These are phyloP conservation scores for Tetradesmus lagerheimii DNA, from an alignment of 139 green algal species.

Conservation along the genomic window DNA sequence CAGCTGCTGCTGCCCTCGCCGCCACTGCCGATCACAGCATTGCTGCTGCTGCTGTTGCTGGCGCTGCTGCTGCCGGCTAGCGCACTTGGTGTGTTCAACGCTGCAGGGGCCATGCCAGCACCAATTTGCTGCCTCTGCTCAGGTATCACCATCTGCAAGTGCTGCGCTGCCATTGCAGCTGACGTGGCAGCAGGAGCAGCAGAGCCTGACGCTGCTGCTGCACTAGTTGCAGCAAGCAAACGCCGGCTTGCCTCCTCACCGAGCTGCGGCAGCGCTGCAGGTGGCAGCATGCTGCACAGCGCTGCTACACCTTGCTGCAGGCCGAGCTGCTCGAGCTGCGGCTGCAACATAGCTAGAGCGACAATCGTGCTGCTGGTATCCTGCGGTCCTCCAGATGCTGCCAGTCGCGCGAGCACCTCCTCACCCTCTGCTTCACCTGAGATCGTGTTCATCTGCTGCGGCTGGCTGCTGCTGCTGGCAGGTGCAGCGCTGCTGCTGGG, in stretches of 20 bases:
- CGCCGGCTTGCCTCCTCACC: not conserved
- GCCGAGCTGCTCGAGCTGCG: slow-evolving; percentile 30
- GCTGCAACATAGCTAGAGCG: slow-evolving; percentile 40
- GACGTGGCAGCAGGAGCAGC: not conserved
- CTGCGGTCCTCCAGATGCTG: slow-evolving; percentile 25
- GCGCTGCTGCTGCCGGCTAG: not conserved
- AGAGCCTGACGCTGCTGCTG: not conserved
- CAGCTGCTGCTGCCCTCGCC: not conserved
- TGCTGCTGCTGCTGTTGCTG: slow-evolving; percentile 24
- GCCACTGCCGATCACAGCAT: not conserved
- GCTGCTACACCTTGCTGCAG: slow-evolving; percentile 27
- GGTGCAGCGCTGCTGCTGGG: not conserved
- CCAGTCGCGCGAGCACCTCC: slow-evolving; percentile 19
- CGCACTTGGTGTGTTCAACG: not conserved
- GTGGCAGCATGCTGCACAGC: slow-evolving; percentile 38
- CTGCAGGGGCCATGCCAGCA: not conserved
- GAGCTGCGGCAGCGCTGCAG: slow-evolving; percentile 14
- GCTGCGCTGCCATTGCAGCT: not conserved
- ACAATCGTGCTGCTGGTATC: slow-evolving; percentile 32
- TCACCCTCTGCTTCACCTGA: not conserved
- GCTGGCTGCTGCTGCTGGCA: not conserved
- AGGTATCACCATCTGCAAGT: not conserved
- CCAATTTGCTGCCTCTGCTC: not conserved
- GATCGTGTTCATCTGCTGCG: slow-evolving; percentile 5
- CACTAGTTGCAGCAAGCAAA: slow-evolving; percentile 8